phyloP scores from a whole-genome alignment of 768 basidiomycete genomes.

The Butyriboletus loyo region DNA sequence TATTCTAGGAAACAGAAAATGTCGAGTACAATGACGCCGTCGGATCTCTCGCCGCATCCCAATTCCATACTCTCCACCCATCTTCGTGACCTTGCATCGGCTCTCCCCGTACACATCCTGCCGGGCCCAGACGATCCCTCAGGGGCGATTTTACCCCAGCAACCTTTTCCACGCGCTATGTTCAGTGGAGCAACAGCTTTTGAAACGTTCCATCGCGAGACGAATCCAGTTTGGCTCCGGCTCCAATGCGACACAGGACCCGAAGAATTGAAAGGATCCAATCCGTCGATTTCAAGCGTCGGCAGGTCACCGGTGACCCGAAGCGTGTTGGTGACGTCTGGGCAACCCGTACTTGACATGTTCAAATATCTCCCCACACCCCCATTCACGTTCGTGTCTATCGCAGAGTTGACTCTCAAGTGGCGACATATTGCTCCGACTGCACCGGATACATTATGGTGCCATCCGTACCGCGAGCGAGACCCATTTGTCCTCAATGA shows the following conservation, averaged over 20 bases:
- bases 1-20: constrained; percentile 47
- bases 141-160: constrained; percentile 88
- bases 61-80: constrained; percentile 64
- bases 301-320: constrained; percentile 34
- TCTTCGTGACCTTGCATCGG: constrained; percentile 70
- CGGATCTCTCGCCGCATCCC: constrained; percentile 72
- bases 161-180: constrained; percentile 89
- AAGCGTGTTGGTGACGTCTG: constrained; percentile 80
- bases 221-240: constrained; percentile 86
- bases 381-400: constrained; percentile 65
- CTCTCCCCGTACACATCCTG: constrained; percentile 83
- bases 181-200: constrained; percentile 61
- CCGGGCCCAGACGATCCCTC: constrained; percentile 89
- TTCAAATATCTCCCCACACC: constrained; percentile 84
- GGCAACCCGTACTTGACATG: constrained; percentile 93
- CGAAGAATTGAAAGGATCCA: constrained; percentile 16
- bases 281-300: background rate
- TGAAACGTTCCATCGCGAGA: constrained; percentile 70
- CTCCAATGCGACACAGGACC: constrained; percentile 46
- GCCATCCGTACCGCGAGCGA: constrained; percentile 82
- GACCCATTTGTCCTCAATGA: constrained; percentile 90
- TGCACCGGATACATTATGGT: constrained; percentile 98
- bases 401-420: constrained; percentile 75
- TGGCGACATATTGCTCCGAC: constrained; percentile 99
- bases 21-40: constrained; percentile 52